Base-by-base conservation (phyloP, 352 stramenopile genomes). In the Plasmopara halstedii region DNA sequence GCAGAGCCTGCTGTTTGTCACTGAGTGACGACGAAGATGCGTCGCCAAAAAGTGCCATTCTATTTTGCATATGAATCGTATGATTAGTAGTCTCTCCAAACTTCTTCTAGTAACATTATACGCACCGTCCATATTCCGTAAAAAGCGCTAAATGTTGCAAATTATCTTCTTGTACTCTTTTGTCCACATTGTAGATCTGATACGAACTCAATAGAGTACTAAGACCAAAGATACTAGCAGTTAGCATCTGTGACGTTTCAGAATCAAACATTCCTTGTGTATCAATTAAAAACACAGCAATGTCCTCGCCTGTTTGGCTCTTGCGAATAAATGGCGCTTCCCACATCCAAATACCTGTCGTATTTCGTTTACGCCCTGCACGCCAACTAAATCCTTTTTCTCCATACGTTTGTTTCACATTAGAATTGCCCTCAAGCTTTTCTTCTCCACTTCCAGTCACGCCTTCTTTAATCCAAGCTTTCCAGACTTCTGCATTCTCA, bases 181-280 rank as follows among this genome's bases (percentile, higher is more conserved):
- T 99, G 66, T 98, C 91, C 15, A 99, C 93, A 72, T 99, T 99
- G 71, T 99, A 99, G 63, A 99, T 98, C 68, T 98, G 95, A 61
- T 97, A 98, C 56, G 75, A 90, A 36, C 84, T 95, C 29, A 99
- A 65, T 31, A 99, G 59, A 27, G 96, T 99, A 47, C 80, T 97
- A 1, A 99, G 66, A 4, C 96, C 97, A 71, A 99, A 99, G 67
- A 99, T 99, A 53, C 85, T 97, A 3, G 95, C 91, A 18, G 96
- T 99, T 37, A 99, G 82, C 60, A 95, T 95, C 81, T 99, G 97
- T 40, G 92, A 98, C 23, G 96, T 99, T 67, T 98, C 94, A 40
- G 97, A 96, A 59, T 99, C 97, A 70, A 99, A 99, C 93, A 99
- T 98, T 33, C 97, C 97, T 68, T 99, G 97, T 8, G 97, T 99